Base-by-base conservation (phyloP, 31 red algal species). In the Asparagopsis taxiformis region DNA sequence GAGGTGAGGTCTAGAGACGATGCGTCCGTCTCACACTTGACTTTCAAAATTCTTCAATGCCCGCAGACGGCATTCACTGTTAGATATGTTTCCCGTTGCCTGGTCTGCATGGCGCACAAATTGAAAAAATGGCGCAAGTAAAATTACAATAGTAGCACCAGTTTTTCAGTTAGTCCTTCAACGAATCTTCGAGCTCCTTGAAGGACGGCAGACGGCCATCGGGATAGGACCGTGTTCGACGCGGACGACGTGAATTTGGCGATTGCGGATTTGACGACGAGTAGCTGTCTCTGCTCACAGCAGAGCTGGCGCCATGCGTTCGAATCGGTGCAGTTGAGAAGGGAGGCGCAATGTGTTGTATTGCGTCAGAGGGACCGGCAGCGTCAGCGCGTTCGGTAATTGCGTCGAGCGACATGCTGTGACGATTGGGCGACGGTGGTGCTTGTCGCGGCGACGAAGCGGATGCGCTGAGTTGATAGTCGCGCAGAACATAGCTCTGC, bases 191-290 rank as follows among this genome's bases (percentile, higher is more conserved):
- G 21, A 83, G 67, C 44, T 83, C 79, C 29, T 57, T 49, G 34
- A 83, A 83, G 17, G 79, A 83, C 17, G 79, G 79, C 46, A 83
- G 49, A n/a, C 65, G 65, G n/a, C 31, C 66, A 16, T 43, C 46
- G 28, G 34, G 10, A 19, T n/a, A 23, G 7, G 64, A 46, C 31
- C 28, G 34, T 3, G 11, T 10, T 1, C 34, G 19, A 23, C 31
- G 52, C 56, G 16, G 79, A 33, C 50, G 31, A 22, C 37, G 25
- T 2, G 58, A 51, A 28, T 44, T 25, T 33, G 44, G 54, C 2
- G 79, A 72, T 0, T 53, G 38, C 4, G 59, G 39, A 11, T 38
- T 34, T 5, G 39, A 65, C 10, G 41, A 7, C 2, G 33, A 0
- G 33, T 22, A 24, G 36, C 32, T 23, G 17, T 22, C 16, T 44